Evolutionary conservation across 2,329 filamentous ascomycete genomes (phyloP).

Genomic region (Fusarium tjaetaba): DNA sequence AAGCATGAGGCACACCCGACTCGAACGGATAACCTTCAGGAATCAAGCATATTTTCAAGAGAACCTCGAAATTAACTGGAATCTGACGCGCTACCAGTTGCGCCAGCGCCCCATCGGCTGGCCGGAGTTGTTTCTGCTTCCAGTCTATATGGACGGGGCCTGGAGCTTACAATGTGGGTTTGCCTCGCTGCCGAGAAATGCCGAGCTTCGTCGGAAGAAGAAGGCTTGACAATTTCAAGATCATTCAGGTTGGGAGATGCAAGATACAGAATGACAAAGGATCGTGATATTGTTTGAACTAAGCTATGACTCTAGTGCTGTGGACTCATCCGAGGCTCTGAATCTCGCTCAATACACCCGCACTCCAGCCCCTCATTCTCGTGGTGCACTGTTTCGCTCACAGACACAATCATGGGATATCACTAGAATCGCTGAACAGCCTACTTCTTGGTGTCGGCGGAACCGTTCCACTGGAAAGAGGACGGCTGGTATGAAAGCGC

Average conservation of each 20-base stretch:
- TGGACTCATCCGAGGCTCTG: not conserved
- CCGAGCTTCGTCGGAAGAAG: not conserved
- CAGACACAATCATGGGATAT: not conserved
- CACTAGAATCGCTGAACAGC: too few species aligned
- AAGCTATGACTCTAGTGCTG: not conserved
- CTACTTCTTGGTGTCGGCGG: not conserved
- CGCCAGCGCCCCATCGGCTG: conserved; percentile 12
- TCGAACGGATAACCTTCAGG: conserved; percentile 26
- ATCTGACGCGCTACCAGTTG: conserved; percentile 28
- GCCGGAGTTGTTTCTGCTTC: accelerated
- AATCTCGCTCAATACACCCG: not conserved
- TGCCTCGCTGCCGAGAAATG: not conserved
- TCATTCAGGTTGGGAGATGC: not conserved
- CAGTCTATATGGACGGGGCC: not conserved
- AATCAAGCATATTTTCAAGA: not conserved
- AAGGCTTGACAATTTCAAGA: not conserved
- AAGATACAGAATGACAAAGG: not conserved
- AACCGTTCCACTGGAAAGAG: not conserved
- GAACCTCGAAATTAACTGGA: not conserved
- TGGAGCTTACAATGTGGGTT: not conserved
- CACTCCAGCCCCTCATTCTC: not conserved
- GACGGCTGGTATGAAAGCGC: not conserved
- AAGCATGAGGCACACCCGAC: conserved; percentile 15
- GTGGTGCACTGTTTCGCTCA: not conserved
- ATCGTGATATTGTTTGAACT: not conserved